A percentile compares a stretch with the other conserved stretches of the same genome.
Evolutionary conservation across 2,329 filamentous ascomycete species (phyloP).

Genomic region (Trichoderma sp.): DNA sequence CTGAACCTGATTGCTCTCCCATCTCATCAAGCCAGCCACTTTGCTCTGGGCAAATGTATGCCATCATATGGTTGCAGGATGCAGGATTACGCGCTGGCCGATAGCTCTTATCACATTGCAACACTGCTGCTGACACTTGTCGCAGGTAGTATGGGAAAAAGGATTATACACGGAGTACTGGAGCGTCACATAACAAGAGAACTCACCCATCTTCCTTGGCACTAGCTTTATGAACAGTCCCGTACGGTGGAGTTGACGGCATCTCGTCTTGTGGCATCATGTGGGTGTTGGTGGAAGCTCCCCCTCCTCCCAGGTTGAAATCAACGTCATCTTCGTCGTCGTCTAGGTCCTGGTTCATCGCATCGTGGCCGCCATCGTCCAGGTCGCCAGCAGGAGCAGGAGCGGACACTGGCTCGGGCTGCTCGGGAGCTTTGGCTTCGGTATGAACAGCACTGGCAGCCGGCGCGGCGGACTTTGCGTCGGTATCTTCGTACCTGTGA

Average conservation of each 20-base stretch:
- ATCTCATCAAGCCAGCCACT: constrained; percentile 38
- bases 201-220: constrained; percentile 60
- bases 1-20: constrained; percentile 37
- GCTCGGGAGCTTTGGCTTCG: constrained; percentile 7
- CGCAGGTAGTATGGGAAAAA: constrained; percentile 9
- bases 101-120: constrained; percentile 31
- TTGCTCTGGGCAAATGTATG: constrained; percentile 32
- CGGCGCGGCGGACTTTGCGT: constrained; percentile 45
- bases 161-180: constrained; percentile 4
- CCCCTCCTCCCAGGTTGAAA: constrained; percentile 58
- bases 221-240: constrained; percentile 59
- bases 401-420: constrained; percentile 30
- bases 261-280: constrained; percentile 38
- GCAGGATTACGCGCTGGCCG: constrained; percentile 26
- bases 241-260: constrained; percentile 41
- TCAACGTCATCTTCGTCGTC: constrained; percentile 63
- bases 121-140: constrained; percentile 19
- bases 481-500: constrained; percentile 68
- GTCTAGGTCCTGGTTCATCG: constrained; percentile 51
- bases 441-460: constrained; percentile 9
- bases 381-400: constrained; percentile 30
- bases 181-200: constrained; percentile 10
- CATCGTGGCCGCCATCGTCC: constrained; percentile 42
- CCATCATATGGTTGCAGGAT: constrained; percentile 23
- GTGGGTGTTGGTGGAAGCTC: constrained; percentile 28